Evolutionary conservation across 2,329 filamentous ascomycete species (phyloP).

Genomic region (Neurospora sp.): DNA sequence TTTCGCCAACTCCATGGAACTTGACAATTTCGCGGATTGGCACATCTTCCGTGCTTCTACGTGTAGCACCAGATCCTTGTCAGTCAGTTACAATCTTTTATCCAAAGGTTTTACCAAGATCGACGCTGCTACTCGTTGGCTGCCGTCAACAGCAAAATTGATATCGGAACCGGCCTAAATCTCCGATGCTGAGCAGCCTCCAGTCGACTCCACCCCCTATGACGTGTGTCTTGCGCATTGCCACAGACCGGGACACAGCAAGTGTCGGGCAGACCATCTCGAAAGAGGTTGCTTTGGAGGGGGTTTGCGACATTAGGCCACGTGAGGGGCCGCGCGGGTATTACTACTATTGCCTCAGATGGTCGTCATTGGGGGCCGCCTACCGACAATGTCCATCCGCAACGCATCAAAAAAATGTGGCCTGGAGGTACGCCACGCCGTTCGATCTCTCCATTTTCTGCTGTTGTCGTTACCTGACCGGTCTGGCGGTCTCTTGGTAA

Average conservation of each 20-base stretch:
- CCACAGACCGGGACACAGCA: neutral
- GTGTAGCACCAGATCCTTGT: neutral
- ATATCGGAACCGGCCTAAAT: neutral
- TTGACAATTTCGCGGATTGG: neutral
- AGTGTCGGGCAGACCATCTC: neutral
- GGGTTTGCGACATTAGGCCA: neutral
- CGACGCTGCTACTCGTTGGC: neutral
- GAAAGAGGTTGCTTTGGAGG: neutral
- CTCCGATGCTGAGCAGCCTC: neutral
- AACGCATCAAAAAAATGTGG: neutral
- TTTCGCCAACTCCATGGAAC: neutral
- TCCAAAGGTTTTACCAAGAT: neutral
- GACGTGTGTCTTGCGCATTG: neutral
- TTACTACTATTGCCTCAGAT: neutral
- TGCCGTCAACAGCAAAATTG: neutral
- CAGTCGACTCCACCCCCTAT: neutral
- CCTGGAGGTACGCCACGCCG: neutral
- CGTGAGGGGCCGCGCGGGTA: neutral
- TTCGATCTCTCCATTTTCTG: neutral
- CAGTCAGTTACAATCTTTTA: neutral
- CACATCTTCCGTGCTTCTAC: neutral
- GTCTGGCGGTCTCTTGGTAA: neutral
- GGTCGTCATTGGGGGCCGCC: neutral
- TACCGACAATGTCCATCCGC: neutral
- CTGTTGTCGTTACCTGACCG: neutral